A percentile compares a stretch with the other conserved stretches of the same genome.
phyloP scores from a whole-genome alignment of 1,284 basidiomycete species.

The Trichosporon coremiiforme region DNA sequence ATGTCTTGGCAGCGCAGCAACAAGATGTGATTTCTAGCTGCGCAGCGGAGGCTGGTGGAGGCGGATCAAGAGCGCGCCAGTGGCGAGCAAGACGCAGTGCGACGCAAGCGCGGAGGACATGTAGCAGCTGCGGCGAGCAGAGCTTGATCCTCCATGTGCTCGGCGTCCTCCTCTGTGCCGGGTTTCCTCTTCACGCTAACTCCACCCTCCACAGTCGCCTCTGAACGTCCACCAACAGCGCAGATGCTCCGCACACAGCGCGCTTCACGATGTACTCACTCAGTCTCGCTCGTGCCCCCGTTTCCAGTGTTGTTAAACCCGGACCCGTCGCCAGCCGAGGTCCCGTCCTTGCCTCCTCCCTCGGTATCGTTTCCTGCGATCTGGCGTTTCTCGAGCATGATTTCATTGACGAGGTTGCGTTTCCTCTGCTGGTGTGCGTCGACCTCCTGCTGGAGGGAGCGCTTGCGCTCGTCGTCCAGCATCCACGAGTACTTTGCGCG shows the following conservation, averaged over 20 bases:
- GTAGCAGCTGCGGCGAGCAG: not conserved
- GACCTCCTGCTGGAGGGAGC: not conserved
- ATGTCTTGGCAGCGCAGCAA: no score
- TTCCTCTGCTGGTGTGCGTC: not conserved
- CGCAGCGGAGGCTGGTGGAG: no score
- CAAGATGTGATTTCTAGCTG: no score
- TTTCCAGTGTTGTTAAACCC: not conserved
- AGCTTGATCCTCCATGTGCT: not conserved
- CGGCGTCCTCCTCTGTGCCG: not conserved
- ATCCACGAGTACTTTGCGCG: constrained; percentile 9
- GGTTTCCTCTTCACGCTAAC: no score
- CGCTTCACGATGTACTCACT: not conserved
- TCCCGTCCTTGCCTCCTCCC: not conserved
- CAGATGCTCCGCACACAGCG: no score
- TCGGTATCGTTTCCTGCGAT: constrained; percentile 5
- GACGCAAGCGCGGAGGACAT: not conserved
- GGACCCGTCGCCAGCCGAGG: not conserved
- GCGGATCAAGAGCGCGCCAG: no score
- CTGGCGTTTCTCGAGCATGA: constrained; percentile 3
- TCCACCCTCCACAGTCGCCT: no score
- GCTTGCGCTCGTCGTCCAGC: not conserved
- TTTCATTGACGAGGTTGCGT: not conserved
- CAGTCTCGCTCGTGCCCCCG: constrained; percentile 10
- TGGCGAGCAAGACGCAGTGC: not conserved
- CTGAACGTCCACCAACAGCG: no score